phyloP scores from a whole-genome alignment of 352 stramenopile genomes.

The Globisporangium paroecandrum region DNA sequence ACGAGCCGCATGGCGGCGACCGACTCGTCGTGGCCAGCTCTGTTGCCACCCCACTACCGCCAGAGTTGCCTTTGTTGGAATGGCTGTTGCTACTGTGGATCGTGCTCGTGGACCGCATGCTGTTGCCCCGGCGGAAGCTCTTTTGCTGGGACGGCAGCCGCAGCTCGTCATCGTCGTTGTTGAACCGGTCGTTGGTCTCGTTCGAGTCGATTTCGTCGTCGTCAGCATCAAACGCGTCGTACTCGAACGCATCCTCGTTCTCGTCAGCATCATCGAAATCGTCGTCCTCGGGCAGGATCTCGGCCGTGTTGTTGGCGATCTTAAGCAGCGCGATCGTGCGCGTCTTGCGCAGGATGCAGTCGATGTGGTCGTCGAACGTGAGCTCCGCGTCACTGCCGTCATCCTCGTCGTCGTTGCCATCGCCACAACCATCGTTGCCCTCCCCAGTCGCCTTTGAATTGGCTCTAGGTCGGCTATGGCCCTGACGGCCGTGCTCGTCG shows the following conservation, averaged over 20 bases:
- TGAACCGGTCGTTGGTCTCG: slow-evolving; percentile 13
- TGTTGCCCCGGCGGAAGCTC: slow-evolving; percentile 35
- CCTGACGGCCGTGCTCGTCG: slow-evolving; percentile 10
- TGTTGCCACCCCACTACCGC: slow-evolving; percentile 2
- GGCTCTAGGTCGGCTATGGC: background rate
- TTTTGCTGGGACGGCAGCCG: slow-evolving; percentile 11
- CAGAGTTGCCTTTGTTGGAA: slow-evolving; percentile 7
- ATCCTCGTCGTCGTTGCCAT: slow-evolving; percentile 1
- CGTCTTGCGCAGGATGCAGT: slow-evolving; percentile 58
- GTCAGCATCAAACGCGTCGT: slow-evolving; percentile 3
- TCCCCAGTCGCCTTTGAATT: background rate
- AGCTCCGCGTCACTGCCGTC: slow-evolving; percentile 18
- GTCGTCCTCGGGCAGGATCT: slow-evolving; percentile 41
- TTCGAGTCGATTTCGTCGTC: slow-evolving; percentile 15
- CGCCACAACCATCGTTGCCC: slow-evolving; percentile 5
- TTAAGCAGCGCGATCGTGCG: slow-evolving; percentile 66
- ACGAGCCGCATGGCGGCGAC: slow-evolving; percentile 48
- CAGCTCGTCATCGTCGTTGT: background rate
- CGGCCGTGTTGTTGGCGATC: slow-evolving; percentile 71
- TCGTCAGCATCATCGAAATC: slow-evolving; percentile 35
- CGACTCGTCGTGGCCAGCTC: slow-evolving; percentile 20
- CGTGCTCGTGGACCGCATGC: slow-evolving; percentile 18
- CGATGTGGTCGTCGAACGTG: slow-evolving; percentile 67
- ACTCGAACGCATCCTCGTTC: slow-evolving; percentile 18
- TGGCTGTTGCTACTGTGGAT: background rate